Conservation (phyloP, 306 rosid species). For the Alnus rubra region DNA sequence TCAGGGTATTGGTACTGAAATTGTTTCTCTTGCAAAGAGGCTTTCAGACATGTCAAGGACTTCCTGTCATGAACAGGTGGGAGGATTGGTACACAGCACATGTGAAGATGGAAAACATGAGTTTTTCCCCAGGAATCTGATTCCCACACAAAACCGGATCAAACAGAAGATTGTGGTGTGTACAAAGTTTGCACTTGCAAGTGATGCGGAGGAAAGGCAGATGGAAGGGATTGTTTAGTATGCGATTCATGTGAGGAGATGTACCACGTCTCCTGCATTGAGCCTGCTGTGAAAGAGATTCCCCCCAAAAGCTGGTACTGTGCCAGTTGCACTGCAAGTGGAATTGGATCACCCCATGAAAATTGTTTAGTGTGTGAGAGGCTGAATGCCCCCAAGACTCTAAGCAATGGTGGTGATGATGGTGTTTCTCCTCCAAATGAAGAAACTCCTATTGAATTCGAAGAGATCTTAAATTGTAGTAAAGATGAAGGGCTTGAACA, state of each 20-base stretch:
- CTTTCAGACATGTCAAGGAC: constrained; percentile 69
- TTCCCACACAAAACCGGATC: constrained; percentile 61
- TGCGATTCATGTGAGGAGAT: constrained; percentile 97
- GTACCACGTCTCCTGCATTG: constrained; percentile 83
- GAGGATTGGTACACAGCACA: constrained; percentile 43
- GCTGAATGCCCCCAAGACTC: constrained; percentile 46
- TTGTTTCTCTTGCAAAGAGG: constrained; percentile 68
- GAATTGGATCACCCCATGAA: constrained; percentile 62
- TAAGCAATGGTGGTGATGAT: constrained; percentile 37
- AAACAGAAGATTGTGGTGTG: constrained; percentile 40
- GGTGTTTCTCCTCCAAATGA: constrained; percentile 46
- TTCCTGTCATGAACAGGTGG: constrained; percentile 63
- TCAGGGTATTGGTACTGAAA: constrained; percentile 54
- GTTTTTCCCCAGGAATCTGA: constrained; percentile 49
- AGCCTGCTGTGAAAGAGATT: constrained; percentile 79
- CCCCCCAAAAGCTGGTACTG: constrained; percentile 90
- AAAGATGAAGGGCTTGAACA: constrained; percentile 44
- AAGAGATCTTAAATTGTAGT: constrained; percentile 52
- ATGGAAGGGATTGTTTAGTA: constrained; percentile 74
- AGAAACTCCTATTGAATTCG: constrained; percentile 41
- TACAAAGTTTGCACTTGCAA: constrained; percentile 59
- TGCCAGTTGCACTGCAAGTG: constrained; percentile 58
- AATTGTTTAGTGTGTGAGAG: constrained; percentile 78
- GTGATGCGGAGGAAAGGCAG: constrained; percentile 67
- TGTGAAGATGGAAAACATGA: constrained; percentile 50